Percentiles rank a stretch among this genome's conserved stretches.
Conservation (phyloP, 306 rosid genomes). For the Vigna angularis region DNA sequence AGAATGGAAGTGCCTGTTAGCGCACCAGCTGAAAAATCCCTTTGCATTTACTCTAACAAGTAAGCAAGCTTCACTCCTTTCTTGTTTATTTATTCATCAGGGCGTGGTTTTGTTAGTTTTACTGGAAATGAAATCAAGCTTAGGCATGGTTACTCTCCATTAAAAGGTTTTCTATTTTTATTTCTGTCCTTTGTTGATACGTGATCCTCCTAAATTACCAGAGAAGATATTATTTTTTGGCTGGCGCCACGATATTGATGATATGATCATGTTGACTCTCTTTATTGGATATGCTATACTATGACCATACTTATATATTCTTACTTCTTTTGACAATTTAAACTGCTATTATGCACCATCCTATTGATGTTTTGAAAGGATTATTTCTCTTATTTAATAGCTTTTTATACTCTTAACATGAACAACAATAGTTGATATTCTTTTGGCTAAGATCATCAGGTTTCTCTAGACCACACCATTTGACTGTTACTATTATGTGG, state of each 20-base stretch:
- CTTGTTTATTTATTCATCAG: too few species aligned
- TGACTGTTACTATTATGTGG: too few species aligned
- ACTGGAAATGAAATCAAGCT: too few species aligned
- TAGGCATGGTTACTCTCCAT: too few species aligned
- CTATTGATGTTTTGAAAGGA: conserved; percentile 15
- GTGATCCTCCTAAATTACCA: conserved; percentile 88
- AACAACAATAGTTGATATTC: background rate
- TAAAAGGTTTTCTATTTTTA: too few species aligned
- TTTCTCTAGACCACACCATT: background rate
- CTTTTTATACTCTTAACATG: background rate
- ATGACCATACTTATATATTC: conserved; percentile 18
- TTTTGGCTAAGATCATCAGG: background rate
- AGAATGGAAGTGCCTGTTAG: too few species aligned
- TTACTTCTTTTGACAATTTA: conserved; percentile 5
- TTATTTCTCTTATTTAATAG: background rate
- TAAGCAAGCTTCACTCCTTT: too few species aligned
- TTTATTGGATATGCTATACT: conserved; percentile 4
- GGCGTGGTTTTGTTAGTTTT: too few species aligned
- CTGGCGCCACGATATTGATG: conserved; percentile 98
- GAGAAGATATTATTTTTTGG: conserved; percentile 96
- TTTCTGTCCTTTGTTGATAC: background rate
- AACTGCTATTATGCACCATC: conserved; percentile 11
- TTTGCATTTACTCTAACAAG: too few species aligned
- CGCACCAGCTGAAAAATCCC: too few species aligned
- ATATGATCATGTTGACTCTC: conserved; percentile 89